Evolutionary conservation across 192 early-diverging fungal species (phyloP), one percentile per base, ranked within the genome.

Genomic region (Paraglomus occultum): DNA sequence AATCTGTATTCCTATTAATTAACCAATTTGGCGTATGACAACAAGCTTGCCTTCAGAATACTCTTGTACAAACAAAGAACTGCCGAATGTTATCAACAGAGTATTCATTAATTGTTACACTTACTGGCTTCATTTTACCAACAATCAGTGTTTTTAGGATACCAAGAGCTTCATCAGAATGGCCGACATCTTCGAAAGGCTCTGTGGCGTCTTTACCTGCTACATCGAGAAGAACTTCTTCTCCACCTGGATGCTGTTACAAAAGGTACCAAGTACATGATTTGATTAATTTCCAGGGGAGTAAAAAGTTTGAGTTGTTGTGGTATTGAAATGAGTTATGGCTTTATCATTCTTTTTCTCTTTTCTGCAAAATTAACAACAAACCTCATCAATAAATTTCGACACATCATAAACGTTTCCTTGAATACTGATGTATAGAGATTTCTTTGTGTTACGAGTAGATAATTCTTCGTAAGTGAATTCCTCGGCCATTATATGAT

Each of bases 141-240:
- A 96, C 80, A 66, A 83, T 84, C 74, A 89, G 85, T 20, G 80
- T 78, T 72, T 87, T 81, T 71, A 98, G 82, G 71, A 98, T 71
- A 15, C 92, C 91, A 62, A 87, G 89, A 23, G 96, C 96, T 73
- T 98, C 96, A 59, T 95, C 91, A 40, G 92, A 94, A 83, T 98
- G 95, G 22, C 96, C 96, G 75, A 98, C 94, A 77, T 96, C 95
- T 64, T 98, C 94, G 82, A 98, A 98, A 20, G 93, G 89, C 71
- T 91, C 94, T 47, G 91, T 92, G 40, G 93, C 91, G 77, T 98
- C 94, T 70, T 83, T 84, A 77, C 93, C 96, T 57, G 87, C 94
- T 71, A 90, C 85, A 79, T 96, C 96, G 50, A 95, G 73, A 69
- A 98, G 80, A 12, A 98, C 92, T 77, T 98, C 96, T 80, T 96